Base-by-base conservation (phyloP, 2,329 filamentous ascomycete genomes). In the Claviceps lovelessii region DNA sequence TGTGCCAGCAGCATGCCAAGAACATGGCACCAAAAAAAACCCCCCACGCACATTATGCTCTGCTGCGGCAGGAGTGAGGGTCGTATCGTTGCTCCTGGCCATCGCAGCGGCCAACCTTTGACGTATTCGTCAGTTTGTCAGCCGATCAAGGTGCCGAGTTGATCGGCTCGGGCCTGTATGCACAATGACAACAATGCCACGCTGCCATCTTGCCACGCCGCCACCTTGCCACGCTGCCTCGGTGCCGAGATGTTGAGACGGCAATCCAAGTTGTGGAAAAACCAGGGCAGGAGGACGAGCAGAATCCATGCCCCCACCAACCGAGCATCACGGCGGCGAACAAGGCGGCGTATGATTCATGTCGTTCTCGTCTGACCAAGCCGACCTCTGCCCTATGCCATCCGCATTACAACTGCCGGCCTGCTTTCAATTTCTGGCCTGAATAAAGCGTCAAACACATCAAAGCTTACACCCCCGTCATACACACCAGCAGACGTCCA, bases 381-480 rank as follows among this genome's bases (percentile, higher is more conserved):
- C 49, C 31, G 19, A 19, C 41, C 23, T 23, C 49, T 42, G 39
- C 3, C 17, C 15, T n/a, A 41, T 41, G 39, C 9, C 39, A 41
- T 17, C 39, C 35, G 35, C 35, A 37, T 37, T 37, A 13, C 35
- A 37, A 37, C 35, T 10, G 11, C 15, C 39, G 17, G 19, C 9
- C 42, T 45, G 42, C 42, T 45, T 45, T 45, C n/a, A 23, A 28
- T n/a, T 47, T 29, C 48, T 51, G 39, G 39, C 39, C n/a, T 17
- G 17, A 8, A 17, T n/a, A 41, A 17, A 17, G 39, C 39, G 17
- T n/a, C 17, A 17, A 41, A 41, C 39, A n/a, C 50, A 52, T 49
- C 50, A 53, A n/a, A 46, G 15, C 29, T 31, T 23, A 49, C 19
- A 49, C 31, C 54, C 54, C 54, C 53, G 54, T 33, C 41, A 46